phyloP scores from a whole-genome alignment of 306 rosid genomes.

The Casuarina equisetifolia region DNA sequence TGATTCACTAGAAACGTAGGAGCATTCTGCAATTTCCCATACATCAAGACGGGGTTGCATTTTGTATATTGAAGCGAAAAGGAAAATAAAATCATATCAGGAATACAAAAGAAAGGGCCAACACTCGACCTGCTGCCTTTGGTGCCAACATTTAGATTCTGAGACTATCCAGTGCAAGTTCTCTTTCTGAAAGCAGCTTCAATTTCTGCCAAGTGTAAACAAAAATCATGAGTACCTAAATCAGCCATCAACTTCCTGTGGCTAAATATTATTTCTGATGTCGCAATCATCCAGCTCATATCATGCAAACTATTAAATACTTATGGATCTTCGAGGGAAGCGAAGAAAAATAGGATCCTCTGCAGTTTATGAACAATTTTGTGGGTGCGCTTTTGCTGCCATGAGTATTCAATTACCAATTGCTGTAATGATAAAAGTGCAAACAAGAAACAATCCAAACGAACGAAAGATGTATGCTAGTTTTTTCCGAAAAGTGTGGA shows the following conservation, averaged over 20 bases:
- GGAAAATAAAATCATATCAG: conserved; percentile 12
- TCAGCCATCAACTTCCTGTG: not conserved
- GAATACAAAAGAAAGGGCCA: not conserved
- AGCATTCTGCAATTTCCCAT: conserved; percentile 10
- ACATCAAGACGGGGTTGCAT: not conserved
- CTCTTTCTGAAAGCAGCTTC: conserved; percentile 53
- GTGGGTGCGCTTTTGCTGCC: not conserved
- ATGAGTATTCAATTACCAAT: not conserved
- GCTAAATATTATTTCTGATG: not conserved
- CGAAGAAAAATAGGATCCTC: not conserved
- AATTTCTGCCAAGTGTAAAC: conserved; percentile 60
- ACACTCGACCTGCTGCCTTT: conserved; percentile 22
- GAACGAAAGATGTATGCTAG: no score
- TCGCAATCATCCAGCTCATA: not conserved
- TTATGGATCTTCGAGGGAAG: not conserved
- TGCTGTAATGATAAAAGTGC: not conserved
- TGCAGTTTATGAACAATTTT: not conserved
- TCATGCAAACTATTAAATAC: not conserved
- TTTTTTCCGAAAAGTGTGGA: not conserved
- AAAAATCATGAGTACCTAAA: conserved; percentile 22
- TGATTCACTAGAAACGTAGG: conserved; percentile 13
- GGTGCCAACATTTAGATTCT: conserved; percentile 31
- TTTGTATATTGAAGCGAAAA: not conserved
- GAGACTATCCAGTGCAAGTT: conserved; percentile 34
- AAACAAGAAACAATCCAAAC: not conserved